phyloP scores from a whole-genome alignment of 768 basidiomycete genomes.

The Lyophyllum semitale region DNA sequence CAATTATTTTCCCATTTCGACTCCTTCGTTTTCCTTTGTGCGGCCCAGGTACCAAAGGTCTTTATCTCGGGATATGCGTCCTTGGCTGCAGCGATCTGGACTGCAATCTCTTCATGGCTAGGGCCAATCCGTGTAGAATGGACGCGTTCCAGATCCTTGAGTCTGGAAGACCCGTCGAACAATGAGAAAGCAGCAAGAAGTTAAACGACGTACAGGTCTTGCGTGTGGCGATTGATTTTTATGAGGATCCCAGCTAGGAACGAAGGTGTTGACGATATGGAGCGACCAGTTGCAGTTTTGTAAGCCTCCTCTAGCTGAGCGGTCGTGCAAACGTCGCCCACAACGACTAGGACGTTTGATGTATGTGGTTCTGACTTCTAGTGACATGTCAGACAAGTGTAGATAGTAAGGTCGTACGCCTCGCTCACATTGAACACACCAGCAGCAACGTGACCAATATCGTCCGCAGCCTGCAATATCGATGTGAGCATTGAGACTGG shows the following conservation, averaged over 20 bases:
- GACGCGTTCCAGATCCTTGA: constrained; percentile 27
- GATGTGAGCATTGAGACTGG: background rate
- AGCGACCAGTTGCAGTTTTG: constrained; percentile 25
- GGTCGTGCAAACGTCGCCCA: constrained; percentile 31
- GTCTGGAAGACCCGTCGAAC: constrained; percentile 12
- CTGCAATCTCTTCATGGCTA: constrained; percentile 20
- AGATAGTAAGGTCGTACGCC: background rate
- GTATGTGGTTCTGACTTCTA: constrained; percentile 27
- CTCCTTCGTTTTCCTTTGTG: constrained; percentile 1
- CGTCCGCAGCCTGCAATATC: constrained; percentile 28
- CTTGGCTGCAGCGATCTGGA: constrained; percentile 19
- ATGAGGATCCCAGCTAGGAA: constrained; percentile 28
- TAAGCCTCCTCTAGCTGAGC: constrained; percentile 27
- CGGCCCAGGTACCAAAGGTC: constrained; percentile 29
- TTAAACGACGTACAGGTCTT: constrained; percentile 26
- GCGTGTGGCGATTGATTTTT: constrained; percentile 28
- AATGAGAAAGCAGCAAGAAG: background rate
- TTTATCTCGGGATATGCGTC: constrained; percentile 29
- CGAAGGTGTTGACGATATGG: constrained; percentile 28
- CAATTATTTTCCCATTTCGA: constrained; percentile 17
- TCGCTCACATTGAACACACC: constrained; percentile 29
- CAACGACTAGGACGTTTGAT: constrained; percentile 25
- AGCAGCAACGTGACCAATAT: constrained; percentile 35
- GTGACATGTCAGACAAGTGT: background rate
- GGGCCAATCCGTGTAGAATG: constrained; percentile 18